Base-by-base conservation (phyloP, 352 stramenopile genomes). In the Phytophthora rubi region DNA sequence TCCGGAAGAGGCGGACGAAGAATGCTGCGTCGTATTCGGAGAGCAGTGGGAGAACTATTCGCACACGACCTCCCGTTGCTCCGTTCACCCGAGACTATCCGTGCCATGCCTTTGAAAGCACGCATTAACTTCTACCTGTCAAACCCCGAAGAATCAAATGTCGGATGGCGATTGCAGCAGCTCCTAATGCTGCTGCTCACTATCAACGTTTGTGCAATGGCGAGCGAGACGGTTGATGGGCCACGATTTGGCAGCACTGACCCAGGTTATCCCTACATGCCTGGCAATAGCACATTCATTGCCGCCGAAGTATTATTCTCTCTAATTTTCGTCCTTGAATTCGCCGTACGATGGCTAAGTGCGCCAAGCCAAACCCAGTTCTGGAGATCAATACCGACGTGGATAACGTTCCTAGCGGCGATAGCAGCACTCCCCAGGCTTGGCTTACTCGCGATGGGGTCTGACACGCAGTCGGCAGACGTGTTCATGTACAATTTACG, bases 161-260 rank as follows among this genome's bases (percentile, higher is more conserved):
- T 80, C 15, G 79, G 81, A 7, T 83, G 81, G 77, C 16, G 65
- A 7, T 13, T 88, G 1, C 79, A 85, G 44, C 74, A 80, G 13
- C 21, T 71, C 16, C 21, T 83, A 23, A 71, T 83, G 58, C 1
- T 85, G 4, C 21, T 86, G 0, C 35, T 83, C 2, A 45, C 85
- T n/a, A 4, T 83, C 1, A 83, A 89, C 54, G 64, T 84, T 9
- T 62, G 52, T 8, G 45, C 78, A 18, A 81, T 90, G 68, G 66
- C 82, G 6, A 51, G 47, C 0, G 69, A 86, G 37, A 90, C 82
- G 4, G 68, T 88, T 4, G 84, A 92, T 15, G 84, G 82, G 12
- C 84, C 82, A 2, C 80, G 76, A 21, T 84, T 79, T n/a, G 71
- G 54, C 1, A 75, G 79, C 0, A 62, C 75, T 2, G 68, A 85